Evolutionary conservation across 2,329 filamentous ascomycete genomes (phyloP).

Genomic region (Alternaria sp.): DNA sequence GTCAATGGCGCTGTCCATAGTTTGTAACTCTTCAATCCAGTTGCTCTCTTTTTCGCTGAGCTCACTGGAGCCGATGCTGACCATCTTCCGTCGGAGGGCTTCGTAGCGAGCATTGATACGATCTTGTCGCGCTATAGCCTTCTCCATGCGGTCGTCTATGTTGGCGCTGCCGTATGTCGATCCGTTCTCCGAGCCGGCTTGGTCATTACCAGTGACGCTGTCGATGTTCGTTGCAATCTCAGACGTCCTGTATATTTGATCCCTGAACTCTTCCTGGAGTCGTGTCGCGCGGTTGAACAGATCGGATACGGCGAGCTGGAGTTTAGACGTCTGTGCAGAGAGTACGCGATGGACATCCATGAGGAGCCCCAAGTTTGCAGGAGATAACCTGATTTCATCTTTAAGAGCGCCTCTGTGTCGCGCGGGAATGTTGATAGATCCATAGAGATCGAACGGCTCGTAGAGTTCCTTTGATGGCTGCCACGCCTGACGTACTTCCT

Average conservation of each 20-base stretch:
- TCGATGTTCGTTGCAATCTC: slow-evolving; percentile 74
- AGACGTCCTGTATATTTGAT: slow-evolving; percentile 72
- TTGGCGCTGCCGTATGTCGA: slow-evolving; percentile 62
- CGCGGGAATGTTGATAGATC: slow-evolving; percentile 67
- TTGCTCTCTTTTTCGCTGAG: slow-evolving; percentile 70
- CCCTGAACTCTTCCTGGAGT: slow-evolving; percentile 71
- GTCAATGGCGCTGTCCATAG: slow-evolving; percentile 53
- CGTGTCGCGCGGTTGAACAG: slow-evolving; percentile 76
- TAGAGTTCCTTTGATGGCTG: slow-evolving; percentile 70
- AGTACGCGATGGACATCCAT: slow-evolving; percentile 77
- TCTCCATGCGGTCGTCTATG: slow-evolving; percentile 67
- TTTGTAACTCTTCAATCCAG: slow-evolving; percentile 66
- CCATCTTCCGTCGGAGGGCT: slow-evolving; percentile 61
- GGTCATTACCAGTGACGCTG: slow-evolving; percentile 68
- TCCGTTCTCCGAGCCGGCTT: slow-evolving; percentile 52
- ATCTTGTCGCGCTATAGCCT: slow-evolving; percentile 65
- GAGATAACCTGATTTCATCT: slow-evolving; percentile 74
- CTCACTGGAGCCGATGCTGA: slow-evolving; percentile 60
- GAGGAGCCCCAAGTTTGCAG: slow-evolving; percentile 75
- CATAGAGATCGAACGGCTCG: slow-evolving; percentile 64
- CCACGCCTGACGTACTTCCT: slow-evolving; percentile 71
- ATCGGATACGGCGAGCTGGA: slow-evolving; percentile 75
- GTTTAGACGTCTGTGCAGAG: slow-evolving; percentile 72
- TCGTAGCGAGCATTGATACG: slow-evolving; percentile 69
- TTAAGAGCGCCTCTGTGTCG: slow-evolving; percentile 69